Evolutionary conservation across 139 green algal genomes (phyloP).

Genomic region (Astrephomene gubernaculifera): DNA sequence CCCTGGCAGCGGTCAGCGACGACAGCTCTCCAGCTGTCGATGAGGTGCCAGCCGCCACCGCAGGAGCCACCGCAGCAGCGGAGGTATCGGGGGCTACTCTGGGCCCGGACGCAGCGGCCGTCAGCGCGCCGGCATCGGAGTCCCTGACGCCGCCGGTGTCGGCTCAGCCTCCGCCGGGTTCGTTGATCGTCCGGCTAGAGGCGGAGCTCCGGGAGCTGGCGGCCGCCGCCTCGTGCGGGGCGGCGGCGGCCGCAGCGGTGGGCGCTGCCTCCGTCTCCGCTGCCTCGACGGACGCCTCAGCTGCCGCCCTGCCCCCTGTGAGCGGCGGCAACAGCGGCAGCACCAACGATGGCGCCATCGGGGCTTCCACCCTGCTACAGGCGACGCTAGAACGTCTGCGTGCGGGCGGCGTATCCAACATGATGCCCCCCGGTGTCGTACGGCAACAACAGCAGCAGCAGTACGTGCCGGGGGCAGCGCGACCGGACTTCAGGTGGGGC

Average conservation of each 20-base stretch:
- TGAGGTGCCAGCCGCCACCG: neutral
- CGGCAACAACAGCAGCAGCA: constrained; percentile 11
- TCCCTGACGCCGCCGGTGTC: too few species aligned
- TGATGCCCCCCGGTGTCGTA: constrained; percentile 4
- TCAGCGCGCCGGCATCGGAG: neutral
- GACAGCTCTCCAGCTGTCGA: neutral
- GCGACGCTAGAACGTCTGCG: constrained; percentile 1
- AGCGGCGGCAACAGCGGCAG: neutral
- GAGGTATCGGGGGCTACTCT: neutral
- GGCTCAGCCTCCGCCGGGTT: neutral
- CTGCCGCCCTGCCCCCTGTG: too few species aligned
- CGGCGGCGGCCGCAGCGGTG: neutral
- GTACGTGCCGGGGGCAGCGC: neutral
- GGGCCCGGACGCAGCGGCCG: neutral
- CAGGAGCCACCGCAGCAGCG: neutral
- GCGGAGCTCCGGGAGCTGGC: neutral
- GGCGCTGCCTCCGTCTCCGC: neutral
- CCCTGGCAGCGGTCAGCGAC: neutral
- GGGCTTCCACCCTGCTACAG: neutral
- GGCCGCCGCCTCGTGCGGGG: neutral
- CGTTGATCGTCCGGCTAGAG: constrained; percentile 13
- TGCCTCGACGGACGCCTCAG: too few species aligned
- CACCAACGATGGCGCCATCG: neutral
- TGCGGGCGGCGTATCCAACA: constrained; percentile 18
- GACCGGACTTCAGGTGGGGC: constrained; percentile 11